Percentiles rank a stretch among this genome's conserved stretches.
These are phyloP conservation scores for Pyrenula massariospora DNA, from an alignment of 495 filamentous ascomycete genomes.

Conservation along the genomic window DNA sequence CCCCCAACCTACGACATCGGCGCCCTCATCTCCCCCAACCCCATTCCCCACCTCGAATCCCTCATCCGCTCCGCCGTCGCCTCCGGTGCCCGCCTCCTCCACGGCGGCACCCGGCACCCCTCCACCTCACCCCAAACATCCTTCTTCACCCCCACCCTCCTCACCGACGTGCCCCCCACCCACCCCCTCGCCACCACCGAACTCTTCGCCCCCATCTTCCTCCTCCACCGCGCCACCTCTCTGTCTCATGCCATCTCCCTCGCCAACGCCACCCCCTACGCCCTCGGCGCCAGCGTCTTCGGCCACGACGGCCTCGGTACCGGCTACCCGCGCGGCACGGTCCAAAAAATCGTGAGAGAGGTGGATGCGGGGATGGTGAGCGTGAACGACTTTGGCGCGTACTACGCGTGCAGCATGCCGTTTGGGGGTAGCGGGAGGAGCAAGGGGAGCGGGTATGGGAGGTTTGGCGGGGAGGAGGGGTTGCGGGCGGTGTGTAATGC, in stretches of 20 bases:
- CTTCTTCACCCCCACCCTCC: slow-evolving; percentile 83
- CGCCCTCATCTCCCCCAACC: slow-evolving; percentile 70
- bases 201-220: slow-evolving; percentile 83
- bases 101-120: slow-evolving; percentile 58
- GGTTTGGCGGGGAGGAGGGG: slow-evolving; percentile 88
- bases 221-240: slow-evolving; percentile 59
- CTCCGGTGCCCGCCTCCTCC: slow-evolving; percentile 68
- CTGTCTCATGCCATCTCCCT: slow-evolving; percentile 52
- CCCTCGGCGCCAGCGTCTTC: slow-evolving; percentile 75
- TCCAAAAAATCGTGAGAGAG: slow-evolving; percentile 48
- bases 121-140: slow-evolving; percentile 62
- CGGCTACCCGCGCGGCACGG: slow-evolving; percentile 19
- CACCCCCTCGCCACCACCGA: slow-evolving; percentile 87
- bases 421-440: slow-evolving; percentile 60
- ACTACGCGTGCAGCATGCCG: slow-evolving; percentile 83
- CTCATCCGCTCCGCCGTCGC: slow-evolving; percentile 67
- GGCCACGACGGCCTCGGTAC: slow-evolving; percentile 38
- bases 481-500: slow-evolving; percentile 71
- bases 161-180: slow-evolving; percentile 65
- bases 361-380: slow-evolving; percentile 81
- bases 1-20: slow-evolving; percentile 63
- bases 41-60: slow-evolving; percentile 56
- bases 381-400: slow-evolving; percentile 88
- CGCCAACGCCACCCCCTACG: slow-evolving; percentile 68
- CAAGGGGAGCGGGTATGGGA: slow-evolving; percentile 77